Conservation (phyloP, 2,329 filamentous ascomycete genomes). For the Aureobasidium lini region DNA sequence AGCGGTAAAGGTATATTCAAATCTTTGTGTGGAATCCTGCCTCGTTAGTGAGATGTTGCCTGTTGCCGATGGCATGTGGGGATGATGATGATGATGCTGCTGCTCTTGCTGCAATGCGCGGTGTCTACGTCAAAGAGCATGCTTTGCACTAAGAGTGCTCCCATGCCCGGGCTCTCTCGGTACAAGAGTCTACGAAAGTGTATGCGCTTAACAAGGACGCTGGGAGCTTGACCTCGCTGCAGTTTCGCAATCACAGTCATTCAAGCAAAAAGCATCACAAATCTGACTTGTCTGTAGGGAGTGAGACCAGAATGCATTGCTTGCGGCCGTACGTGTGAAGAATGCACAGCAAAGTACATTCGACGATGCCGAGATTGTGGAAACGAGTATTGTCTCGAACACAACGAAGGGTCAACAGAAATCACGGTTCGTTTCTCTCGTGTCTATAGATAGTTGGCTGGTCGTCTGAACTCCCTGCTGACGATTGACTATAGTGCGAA, state of each 20-base stretch:
- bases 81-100: slow-evolving; percentile 30
- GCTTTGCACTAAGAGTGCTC: slow-evolving; percentile 1
- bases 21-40: slow-evolving; percentile 51
- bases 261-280: neutral
- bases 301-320: slow-evolving; percentile 74
- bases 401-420: slow-evolving; percentile 74
- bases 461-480: neutral
- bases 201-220: neutral
- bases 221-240: neutral
- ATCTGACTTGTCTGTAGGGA: slow-evolving; percentile 30
- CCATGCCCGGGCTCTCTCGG: slow-evolving; percentile 7
- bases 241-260: slow-evolving; percentile 16
- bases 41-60: slow-evolving; percentile 46
- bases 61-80: slow-evolving; percentile 51
- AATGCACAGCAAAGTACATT: slow-evolving; percentile 66
- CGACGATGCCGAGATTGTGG: slow-evolving; percentile 64
- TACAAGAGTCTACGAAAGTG: neutral
- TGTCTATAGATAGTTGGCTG: neutral
- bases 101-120: neutral
- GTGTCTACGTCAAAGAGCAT: neutral
- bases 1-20: slow-evolving; percentile 61
- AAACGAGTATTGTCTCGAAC: slow-evolving; percentile 73
- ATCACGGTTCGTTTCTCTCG: slow-evolving; percentile 36
- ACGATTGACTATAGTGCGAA: slow-evolving; percentile 24
- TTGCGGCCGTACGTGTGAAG: slow-evolving; percentile 72